Evolutionary conservation across 2,329 filamentous ascomycete species (phyloP).

Genomic region (Fusarium sp.): DNA sequence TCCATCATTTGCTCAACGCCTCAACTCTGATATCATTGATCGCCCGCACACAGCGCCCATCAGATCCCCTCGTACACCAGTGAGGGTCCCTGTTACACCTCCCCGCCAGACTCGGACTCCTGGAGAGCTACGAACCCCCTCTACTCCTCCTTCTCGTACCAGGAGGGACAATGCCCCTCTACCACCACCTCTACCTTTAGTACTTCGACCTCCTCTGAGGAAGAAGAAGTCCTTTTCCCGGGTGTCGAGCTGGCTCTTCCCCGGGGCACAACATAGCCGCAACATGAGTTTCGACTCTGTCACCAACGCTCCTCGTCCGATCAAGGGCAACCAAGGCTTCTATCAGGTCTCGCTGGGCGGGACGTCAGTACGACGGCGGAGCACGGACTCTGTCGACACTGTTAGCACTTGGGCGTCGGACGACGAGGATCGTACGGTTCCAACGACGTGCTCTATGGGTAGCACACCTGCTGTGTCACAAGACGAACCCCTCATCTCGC

Average conservation of each 20-base stretch:
- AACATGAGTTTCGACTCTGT: slow-evolving; percentile 59
- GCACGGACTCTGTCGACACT: slow-evolving; percentile 58
- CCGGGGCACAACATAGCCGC: slow-evolving; percentile 50
- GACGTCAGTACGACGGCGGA: slow-evolving; percentile 47
- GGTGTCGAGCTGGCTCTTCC: slow-evolving; percentile 68
- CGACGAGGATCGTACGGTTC: slow-evolving; percentile 55
- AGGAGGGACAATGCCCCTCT: slow-evolving; percentile 51
- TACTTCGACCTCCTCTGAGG: slow-evolving; percentile 66
- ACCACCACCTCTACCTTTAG: slow-evolving; percentile 66
- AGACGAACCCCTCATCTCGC: slow-evolving; percentile 53
- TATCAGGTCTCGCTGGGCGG: slow-evolving; percentile 61
- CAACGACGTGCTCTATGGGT: slow-evolving; percentile 60
- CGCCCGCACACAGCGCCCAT: slow-evolving; percentile 48
- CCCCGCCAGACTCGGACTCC: slow-evolving; percentile 45
- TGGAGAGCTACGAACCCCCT: slow-evolving; percentile 44
- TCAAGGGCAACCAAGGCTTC: slow-evolving; percentile 63
- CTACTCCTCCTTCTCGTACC: slow-evolving; percentile 38
- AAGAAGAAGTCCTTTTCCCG: slow-evolving; percentile 74
- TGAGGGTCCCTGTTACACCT: slow-evolving; percentile 46
- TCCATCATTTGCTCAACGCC: slow-evolving; percentile 65
- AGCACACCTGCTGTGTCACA: slow-evolving; percentile 54
- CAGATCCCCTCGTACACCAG: slow-evolving; percentile 47
- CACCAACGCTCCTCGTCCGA: slow-evolving; percentile 63
- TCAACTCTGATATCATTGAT: slow-evolving; percentile 57
- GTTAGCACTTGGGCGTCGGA: slow-evolving; percentile 62